Evolutionary conservation across 164 flowering plant species (phyloP), one percentile per base, ranked within the genome.

Genomic region (Malania oleifera): DNA sequence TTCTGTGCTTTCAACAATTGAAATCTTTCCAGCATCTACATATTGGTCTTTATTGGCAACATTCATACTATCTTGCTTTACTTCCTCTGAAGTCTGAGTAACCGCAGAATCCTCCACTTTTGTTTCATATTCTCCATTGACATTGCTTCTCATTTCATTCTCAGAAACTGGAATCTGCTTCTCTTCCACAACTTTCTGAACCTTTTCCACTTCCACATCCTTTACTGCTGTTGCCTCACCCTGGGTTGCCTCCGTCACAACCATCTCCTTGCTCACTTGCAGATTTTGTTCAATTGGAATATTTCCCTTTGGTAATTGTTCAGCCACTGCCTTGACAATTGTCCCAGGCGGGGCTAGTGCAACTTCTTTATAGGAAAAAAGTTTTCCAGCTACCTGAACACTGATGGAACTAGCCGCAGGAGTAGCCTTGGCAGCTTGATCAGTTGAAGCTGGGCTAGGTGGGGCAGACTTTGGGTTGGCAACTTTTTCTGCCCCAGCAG

Each of bases 331-430:
- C 71, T 84, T 89, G 41, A 80, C 83, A 62, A 89, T 82, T n/a
- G 86, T 81, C 43, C 96, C 96, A 38, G 96, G 96, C 26, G 87
- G 90, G 53, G 93, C 93, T 62, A 89, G 65, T 49, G 93, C 96
- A 70, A 89, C 93, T 64, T 89, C 96, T 71, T 89, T 89, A 77
- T 89, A 89, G 15, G 96, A 86, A 66, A 86, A 81, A 34, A 80
- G 71, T 62, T 87, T 85, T 61, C 93, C 86, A 49, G 83, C 76
- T 41, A 84, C 73, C 61, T 83, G 83, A 55, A 79, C 77, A 69
- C 68, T 74, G 41, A 69, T 67, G 40, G 84, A 59, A 68, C 77
- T 72, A 55, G 67, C 57, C 43, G 68, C 60, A 29, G 84, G 57
- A 56, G 75, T 31, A 34, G 73, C 44, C 67, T 78, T 85, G 53